A percentile compares a stretch with the other conserved stretches of the same genome.
These are phyloP conservation scores for Boletus sensibilis DNA, from an alignment of 768 basidiomycete species.

Conservation along the genomic window DNA sequence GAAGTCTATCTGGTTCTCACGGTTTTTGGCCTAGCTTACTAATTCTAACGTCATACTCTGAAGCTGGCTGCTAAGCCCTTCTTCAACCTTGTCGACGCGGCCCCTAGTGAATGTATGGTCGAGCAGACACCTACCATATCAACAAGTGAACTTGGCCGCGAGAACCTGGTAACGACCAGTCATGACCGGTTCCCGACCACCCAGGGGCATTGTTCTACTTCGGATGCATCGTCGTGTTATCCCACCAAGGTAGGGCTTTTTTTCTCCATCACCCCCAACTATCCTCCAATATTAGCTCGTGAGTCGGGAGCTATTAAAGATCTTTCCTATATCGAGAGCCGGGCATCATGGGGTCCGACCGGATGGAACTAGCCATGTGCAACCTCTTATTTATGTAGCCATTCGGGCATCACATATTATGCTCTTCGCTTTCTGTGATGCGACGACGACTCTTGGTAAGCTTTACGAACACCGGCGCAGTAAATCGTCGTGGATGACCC, in stretches of 20 bases:
- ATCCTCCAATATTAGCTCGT: neutral
- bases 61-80: neutral
- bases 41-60: neutral
- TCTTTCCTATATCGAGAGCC: neutral
- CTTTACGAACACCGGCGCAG: neutral
- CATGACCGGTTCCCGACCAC: neutral
- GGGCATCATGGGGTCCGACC: neutral
- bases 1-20: slow-evolving; percentile 3
- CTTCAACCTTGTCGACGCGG: neutral
- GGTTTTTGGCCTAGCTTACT: neutral
- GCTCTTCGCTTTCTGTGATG: neutral
- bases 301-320: neutral
- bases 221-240: neutral
- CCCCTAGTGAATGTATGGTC: neutral
- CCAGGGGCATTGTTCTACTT: neutral
- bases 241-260: neutral
- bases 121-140: neutral
- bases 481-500: neutral
- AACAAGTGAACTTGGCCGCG: too few relatives aligned
- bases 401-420: neutral
- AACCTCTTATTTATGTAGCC: neutral
- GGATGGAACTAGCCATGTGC: neutral
- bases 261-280: neutral
- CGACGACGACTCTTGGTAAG: neutral
- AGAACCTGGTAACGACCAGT: neutral